These are phyloP conservation scores for Phoma sp. DNA, from an alignment of 2,329 filamentous ascomycete species.

Conservation along the genomic window DNA sequence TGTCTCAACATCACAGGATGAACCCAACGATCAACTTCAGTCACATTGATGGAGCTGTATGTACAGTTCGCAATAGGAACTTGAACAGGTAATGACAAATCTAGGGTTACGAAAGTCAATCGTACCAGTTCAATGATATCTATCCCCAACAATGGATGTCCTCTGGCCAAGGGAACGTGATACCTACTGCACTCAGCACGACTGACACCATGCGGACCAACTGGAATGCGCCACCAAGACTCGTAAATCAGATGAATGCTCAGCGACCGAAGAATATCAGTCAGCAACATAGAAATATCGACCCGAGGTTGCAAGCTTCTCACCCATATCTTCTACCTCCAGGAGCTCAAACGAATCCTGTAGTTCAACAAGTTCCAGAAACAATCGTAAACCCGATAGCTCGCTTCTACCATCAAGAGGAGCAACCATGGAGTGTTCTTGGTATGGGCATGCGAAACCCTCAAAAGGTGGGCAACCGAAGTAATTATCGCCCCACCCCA, in stretches of 20 bases:
- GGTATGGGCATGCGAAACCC: constrained; percentile 1
- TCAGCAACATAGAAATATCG: constrained; percentile 3
- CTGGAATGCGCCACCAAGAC: constrained; percentile 16
- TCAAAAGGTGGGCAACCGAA: neutral
- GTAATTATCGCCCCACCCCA: constrained; percentile 16
- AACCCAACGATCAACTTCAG: constrained; percentile 25
- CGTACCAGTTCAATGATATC: constrained; percentile 16
- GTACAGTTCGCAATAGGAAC: neutral
- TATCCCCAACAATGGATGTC: constrained; percentile 29
- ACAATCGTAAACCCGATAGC: constrained; percentile 19
- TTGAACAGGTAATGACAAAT: constrained; percentile 11
- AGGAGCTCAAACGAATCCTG: constrained; percentile 16
- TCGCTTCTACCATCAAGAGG: neutral
- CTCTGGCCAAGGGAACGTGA: constrained; percentile 19
- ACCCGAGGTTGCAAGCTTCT: constrained; percentile 5
- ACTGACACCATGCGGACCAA: constrained; percentile 21
- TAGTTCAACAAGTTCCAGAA: constrained; percentile 9
- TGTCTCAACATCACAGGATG: constrained; percentile 34
- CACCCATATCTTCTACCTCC: constrained; percentile 23
- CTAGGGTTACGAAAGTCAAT: constrained; percentile 23
- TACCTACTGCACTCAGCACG: constrained; percentile 28
- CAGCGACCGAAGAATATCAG: neutral
- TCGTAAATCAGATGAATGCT: constrained; percentile 8
- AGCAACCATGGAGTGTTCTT: constrained; percentile 37
- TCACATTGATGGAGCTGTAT: constrained; percentile 22